Evolutionary conservation across 352 stramenopile genomes (phyloP), one percentile per base, ranked within the genome.

Genomic region (Phytopythium chamaehyphon): DNA sequence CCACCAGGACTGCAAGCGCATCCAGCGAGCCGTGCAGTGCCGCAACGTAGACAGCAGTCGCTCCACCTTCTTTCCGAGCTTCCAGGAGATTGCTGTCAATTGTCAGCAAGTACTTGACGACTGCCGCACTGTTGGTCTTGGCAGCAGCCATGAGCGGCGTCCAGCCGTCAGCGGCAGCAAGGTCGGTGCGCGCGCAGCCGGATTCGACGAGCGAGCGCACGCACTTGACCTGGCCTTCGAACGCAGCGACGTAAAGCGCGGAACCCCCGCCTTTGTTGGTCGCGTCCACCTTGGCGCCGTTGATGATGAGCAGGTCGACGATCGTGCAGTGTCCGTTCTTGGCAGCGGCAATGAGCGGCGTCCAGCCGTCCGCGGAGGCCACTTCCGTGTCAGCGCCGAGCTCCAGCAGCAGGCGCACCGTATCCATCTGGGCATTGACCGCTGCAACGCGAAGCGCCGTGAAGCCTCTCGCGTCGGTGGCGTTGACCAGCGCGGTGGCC

Each of bases 141-240:
- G 62, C 59, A 28, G 51, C 54, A 14, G 45, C 59, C 58, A 71
- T 64, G 11, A 71, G 33, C 9, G 62, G 50, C 21, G 62, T 67
- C 59, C 54, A 64, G 1, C 58, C 59, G 38, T 71, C 62, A 1
- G 26, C 51, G 23, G 42, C 55, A 21, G 61, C 24, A 22, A 59
- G 24, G 12, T 46, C 59, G 22, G 46, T 8, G 6, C 36, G 24
- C 26, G 45, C 45, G 36, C 53, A 44, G 6, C 59, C 58, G 23
- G 37, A 40, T n/a, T 54, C 40, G 14, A 71, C 36, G 16, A 71
- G 58, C 18, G 39, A 31, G 6, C 16, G 45, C 12, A 64, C 62
- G 33, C 59, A 39, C 8, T 55, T 23, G 6, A 51, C 16, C 23
- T 66, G 57, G 6, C 47, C 49, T 31, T 70, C 54, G 5, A 63